Evolutionary conservation across 176 grass and related monocot genomes (phyloP), one percentile per base, ranked within the genome.

Genomic region (Oryza punctata): DNA sequence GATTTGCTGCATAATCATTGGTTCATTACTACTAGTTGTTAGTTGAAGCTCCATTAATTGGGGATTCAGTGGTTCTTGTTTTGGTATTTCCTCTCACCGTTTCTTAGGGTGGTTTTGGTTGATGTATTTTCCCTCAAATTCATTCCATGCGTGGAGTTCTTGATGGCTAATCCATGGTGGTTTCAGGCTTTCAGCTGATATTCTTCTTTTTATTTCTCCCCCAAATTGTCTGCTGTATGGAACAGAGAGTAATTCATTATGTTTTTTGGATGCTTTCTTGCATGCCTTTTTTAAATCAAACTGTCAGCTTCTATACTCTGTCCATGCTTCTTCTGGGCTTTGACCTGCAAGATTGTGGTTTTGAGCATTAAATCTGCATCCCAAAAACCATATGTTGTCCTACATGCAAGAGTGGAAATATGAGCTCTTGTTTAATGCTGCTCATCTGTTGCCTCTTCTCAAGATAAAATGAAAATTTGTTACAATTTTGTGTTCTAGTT

Each of bases 401-500:
- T 43, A 75, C 49, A 64, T 52, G 11, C 85, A 49, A 25, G 75
- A 68, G 68, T 29, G 75, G 40, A 50, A 78, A 44, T 78, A 61
- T 68, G 46, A 44, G 18, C 45, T 61, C 70, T 37, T 77, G 60
- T 77, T 70, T 47, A 41, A 19, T 69, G 52, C 43, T 65, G 28
- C 30, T 63, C 45, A 1, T 67, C 21, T 16, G 24, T 67, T 68
- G 30, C 63, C 73, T 68, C 23, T 66, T 21, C 61, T 61, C 49
- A 23, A 79, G 47, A 65, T n/a, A n/a, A 69, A 90, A 37, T 68
- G 47, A 65, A 69, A 90, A 28, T 68, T 10, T 69, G n/a, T 68
- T 38, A 63, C 76, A 85, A 23, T 43, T 88, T 52, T 57, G 41
- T 65, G 80, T 76, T 46, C 4, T 35, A 77, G 73, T 30, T 60